phyloP scores from a whole-genome alignment of 148 eudicot species.

The Silene conica region DNA sequence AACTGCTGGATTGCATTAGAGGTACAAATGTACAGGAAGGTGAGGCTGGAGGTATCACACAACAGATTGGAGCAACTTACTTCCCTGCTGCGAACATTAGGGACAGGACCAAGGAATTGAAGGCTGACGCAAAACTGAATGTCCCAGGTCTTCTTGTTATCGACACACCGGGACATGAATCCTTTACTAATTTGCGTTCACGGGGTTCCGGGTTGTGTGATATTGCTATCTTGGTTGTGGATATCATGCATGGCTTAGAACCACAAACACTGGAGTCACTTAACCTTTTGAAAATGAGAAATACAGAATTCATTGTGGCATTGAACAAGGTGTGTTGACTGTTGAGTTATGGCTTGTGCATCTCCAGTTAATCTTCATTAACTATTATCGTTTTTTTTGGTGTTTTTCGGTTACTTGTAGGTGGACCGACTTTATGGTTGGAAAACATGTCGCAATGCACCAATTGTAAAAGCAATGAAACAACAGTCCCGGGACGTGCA shows the following conservation, averaged over 20 bases:
- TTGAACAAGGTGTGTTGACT: conserved; percentile 66
- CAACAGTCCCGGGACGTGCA: conserved; percentile 78
- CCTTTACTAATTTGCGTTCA: conserved; percentile 76
- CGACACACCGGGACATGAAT: conserved; percentile 96
- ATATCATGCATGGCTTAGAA: conserved; percentile 69
- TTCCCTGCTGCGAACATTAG: too few species aligned
- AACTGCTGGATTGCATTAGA: too few species aligned
- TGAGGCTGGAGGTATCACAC: too few species aligned
- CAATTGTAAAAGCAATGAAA: conserved; percentile 70
- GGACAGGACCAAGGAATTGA: too few species aligned
- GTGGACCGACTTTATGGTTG: conserved; percentile 22
- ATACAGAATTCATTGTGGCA: conserved; percentile 87
- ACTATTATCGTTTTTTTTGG: not conserved
- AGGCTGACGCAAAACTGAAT: conserved; percentile 26
- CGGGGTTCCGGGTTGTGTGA: conserved; percentile 96
- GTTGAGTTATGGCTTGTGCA: not conserved
- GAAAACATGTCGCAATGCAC: conserved; percentile 28
- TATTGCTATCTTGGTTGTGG: conserved; percentile 46
- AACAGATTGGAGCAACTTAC: too few species aligned
- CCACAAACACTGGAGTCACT: conserved; percentile 94
- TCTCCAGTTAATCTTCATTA: not conserved
- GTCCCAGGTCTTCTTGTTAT: conserved; percentile 93
- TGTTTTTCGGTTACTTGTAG: conserved; percentile 23
- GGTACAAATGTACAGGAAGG: too few species aligned
- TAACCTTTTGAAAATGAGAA: conserved; percentile 82